Base-by-base conservation (phyloP, 768 basidiomycete genomes). In the Neoboletus brunneissimus region DNA sequence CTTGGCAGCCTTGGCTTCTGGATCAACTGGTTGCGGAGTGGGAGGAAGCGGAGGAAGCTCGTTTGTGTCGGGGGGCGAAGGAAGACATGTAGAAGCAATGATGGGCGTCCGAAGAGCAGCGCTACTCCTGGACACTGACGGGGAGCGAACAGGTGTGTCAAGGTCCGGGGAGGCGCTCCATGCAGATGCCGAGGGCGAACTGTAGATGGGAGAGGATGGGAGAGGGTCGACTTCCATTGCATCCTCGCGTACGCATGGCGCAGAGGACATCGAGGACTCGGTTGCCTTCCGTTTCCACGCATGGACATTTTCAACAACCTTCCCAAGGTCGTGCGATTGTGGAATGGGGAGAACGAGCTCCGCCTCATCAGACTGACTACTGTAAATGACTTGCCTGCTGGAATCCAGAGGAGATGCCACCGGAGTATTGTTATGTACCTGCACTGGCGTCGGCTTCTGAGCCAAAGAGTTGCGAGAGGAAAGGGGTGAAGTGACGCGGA, bases 281-380 rank as follows among this genome's bases (percentile, higher is more conserved):
- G 63, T 56, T 16, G 75, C 63, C 31, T 68, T 65, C 51, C 69
- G 66, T 42, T 75, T 74, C 83, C 83, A 82, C 20, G 66, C 61
- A 51, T 78, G 72, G 13, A 83, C 75, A 51, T 61, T 73, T 35
- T 76, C 70, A 53, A 72, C 73, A 12, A 74, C 67, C 27, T 61
- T 55, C 43, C 66, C 67, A 1, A 65, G 64, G 57, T 76, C 66
- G 27, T 64, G 66, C 6, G 55, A 51, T 25, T 66, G 37, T 40
- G 60, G 62, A n/a, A 32, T 37, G 35, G 73, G 73, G 9, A 75
- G 51, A 43, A 67, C 68, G 47, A 86, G 71, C 59, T 88, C 86
- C 45, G 78, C 73, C 65, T 87, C 87, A 58, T 86, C 83, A 47
- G 85, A 86, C 67, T 86, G 82, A 60, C 86, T 88, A 46, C 84